Evolutionary conservation across 2,329 filamentous ascomycete genomes (phyloP), one percentile per base, ranked within the genome.

Genomic region (Rugonectria rugulosa): DNA sequence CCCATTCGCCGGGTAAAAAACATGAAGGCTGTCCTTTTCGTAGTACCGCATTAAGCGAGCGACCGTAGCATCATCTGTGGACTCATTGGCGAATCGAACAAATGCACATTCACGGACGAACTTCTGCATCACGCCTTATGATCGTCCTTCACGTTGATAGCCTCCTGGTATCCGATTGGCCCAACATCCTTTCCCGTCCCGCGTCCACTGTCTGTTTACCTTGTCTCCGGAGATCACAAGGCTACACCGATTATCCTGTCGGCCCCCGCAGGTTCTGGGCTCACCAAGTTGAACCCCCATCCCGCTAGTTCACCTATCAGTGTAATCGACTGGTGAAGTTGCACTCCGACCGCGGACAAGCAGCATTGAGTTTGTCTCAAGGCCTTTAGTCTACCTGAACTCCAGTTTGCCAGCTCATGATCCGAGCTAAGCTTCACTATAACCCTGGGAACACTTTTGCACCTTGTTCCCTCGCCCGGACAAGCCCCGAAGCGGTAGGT

Each of bases 241-340:
- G 9, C 10, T 17, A 10, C 32, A 36, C 32, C 4, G 34, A 29
- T 12, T 29, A 29, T 29, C n/a, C n/a, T 36, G 8, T 5, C 43
- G 31, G 20, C 5, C 12, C 38, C 15, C 11, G 4, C 9, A 21
- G 17, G 19, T 29, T 12, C 20, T 9, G 17, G n/a, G 24, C 17
- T 38, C 31, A 14, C 10, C 9, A 29, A 48, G 32, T 15, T 32
- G 46, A n/a, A n/a, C 36, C 7, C 32, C 46, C 31, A 19, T 41
- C 15, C 36, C 52, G 54, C 48, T 48, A 12, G 37, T 24, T 19
- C 60, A 47, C 15, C 24, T 19, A 31, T 19, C 24, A 29, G 12
- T 43, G 19, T 15, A 27, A 32, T 31, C 42, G 57, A 23, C 34
- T 11, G 29, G 48, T 59, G 53, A 65, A 52, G 53, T 49, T 51